Percentiles rank a stretch among this genome's conserved stretches.
These are phyloP conservation scores for Tulasnella sp. DNA, from an alignment of 768 basidiomycete species.

Conservation along the genomic window DNA sequence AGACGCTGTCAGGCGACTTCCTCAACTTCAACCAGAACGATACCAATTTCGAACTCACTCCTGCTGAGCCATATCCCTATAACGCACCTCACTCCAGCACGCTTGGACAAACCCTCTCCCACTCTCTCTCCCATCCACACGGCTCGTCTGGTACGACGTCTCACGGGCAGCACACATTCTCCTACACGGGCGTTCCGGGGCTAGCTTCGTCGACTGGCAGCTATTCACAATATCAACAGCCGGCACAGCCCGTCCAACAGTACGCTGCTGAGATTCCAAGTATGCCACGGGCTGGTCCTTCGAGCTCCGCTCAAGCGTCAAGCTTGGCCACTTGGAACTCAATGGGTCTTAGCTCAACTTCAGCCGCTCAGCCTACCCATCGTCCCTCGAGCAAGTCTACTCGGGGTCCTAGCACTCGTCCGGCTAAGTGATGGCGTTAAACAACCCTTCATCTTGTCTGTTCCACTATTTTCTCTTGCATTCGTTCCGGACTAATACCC, in stretches of 20 bases:
- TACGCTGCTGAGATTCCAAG: background rate
- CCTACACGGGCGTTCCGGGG: background rate
- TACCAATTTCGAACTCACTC: background rate
- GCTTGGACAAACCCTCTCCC: background rate
- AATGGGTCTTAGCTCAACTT: background rate
- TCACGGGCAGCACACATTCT: background rate
- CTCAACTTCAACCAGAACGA: background rate
- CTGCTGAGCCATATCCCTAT: constrained; percentile 8
- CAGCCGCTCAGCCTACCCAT: background rate
- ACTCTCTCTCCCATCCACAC: background rate
- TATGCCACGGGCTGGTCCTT: background rate
- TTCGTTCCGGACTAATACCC: background rate
- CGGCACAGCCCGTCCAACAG: background rate
- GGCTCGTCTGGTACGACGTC: background rate
- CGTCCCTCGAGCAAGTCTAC: background rate
- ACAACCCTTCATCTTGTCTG: background rate
- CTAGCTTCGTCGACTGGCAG: background rate
- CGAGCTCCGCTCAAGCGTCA: background rate
- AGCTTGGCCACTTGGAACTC: constrained; percentile 14
- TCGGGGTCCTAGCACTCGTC: background rate
- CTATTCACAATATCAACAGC: background rate
- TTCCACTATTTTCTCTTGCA: background rate
- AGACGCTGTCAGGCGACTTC: background rate
- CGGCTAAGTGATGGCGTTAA: background rate
- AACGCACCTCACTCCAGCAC: constrained; percentile 7